Percentiles rank a stretch among this genome's conserved stretches.
Evolutionary conservation across 345 rosid genomes (phyloP).

Genomic region (Sisymbrium altissimum): DNA sequence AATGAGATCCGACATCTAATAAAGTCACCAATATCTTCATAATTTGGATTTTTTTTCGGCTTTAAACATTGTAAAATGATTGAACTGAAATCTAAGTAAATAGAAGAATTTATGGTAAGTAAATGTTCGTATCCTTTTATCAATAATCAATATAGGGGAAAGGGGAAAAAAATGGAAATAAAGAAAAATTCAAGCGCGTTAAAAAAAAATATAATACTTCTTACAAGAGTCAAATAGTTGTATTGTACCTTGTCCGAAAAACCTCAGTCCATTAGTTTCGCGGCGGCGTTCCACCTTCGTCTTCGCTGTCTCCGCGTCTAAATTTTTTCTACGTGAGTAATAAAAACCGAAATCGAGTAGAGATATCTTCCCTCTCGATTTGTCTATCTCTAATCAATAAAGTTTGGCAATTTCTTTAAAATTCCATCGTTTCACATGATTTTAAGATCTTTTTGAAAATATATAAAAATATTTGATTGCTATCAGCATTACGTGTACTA

Average conservation of each 20-base stretch:
- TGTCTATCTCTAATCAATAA: neutral
- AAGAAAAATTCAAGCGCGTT: conserved; percentile 2
- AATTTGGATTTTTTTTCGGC: too few relatives aligned
- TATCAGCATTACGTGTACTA: conserved; percentile 27
- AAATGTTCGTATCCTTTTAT: neutral
- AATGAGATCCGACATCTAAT: too few relatives aligned
- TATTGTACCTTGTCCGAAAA: conserved; percentile 29
- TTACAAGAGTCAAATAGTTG: too few relatives aligned
- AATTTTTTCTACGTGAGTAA: neutral
- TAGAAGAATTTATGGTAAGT: neutral
- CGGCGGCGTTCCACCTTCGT: conserved; percentile 13
- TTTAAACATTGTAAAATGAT: neutral
- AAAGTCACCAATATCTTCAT: neutral
- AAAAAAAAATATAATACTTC: neutral
- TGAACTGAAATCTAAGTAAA: neutral
- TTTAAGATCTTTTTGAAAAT: conserved; percentile 14
- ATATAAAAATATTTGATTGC: neutral
- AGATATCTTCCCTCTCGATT: conserved; percentile 5
- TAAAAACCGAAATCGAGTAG: neutral
- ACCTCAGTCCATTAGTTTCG: conserved; percentile 14
- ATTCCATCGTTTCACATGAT: neutral
- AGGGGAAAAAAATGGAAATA: neutral
- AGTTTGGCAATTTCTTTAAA: neutral
- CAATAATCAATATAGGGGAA: neutral
- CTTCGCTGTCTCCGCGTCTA: conserved; percentile 12